Evolutionary conservation across 73 alveolate genomes (phyloP).

Genomic region (Breviolum minutum): DNA sequence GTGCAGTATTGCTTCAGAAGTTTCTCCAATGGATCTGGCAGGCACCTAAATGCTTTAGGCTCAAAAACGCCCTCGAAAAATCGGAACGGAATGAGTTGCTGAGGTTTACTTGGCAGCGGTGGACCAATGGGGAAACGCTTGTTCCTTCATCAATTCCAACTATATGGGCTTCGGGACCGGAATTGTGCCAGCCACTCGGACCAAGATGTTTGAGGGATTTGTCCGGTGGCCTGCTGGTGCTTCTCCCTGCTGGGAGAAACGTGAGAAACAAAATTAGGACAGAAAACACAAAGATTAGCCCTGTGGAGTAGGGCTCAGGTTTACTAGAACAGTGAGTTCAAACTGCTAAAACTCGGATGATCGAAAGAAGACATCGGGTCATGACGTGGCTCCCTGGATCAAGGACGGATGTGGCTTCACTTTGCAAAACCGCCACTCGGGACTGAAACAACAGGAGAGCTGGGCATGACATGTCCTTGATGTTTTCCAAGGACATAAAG

Average conservation of each 20-base stretch:
- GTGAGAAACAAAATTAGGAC: background rate
- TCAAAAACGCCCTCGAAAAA: no score
- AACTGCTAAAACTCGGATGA: background rate
- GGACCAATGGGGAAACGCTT: constrained; percentile 93
- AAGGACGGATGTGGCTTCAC: constrained; percentile 93
- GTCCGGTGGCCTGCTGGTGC: background rate
- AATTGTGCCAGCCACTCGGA: constrained; percentile 73
- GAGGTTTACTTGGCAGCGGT: constrained; percentile 83
- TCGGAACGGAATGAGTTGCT: no score
- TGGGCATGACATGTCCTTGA: background rate
- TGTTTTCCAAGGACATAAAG: no score
- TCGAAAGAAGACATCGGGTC: background rate
- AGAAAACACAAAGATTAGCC: background rate
- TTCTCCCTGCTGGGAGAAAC: background rate
- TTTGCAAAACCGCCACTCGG: constrained; percentile 67
- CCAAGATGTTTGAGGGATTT: background rate
- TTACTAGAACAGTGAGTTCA: background rate
- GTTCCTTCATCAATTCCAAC: constrained; percentile 95
- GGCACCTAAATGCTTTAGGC: no score
- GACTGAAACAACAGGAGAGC: background rate
- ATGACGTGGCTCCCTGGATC: background rate
- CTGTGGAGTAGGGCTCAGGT: background rate
- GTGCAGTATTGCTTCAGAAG: no score
- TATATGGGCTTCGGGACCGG: constrained; percentile 93
- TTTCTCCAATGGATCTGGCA: no score